Percentiles rank a stretch among this genome's conserved stretches.
Conservation (phyloP, 805 yeast genomes). For the Saccharomycopsis vini region DNA sequence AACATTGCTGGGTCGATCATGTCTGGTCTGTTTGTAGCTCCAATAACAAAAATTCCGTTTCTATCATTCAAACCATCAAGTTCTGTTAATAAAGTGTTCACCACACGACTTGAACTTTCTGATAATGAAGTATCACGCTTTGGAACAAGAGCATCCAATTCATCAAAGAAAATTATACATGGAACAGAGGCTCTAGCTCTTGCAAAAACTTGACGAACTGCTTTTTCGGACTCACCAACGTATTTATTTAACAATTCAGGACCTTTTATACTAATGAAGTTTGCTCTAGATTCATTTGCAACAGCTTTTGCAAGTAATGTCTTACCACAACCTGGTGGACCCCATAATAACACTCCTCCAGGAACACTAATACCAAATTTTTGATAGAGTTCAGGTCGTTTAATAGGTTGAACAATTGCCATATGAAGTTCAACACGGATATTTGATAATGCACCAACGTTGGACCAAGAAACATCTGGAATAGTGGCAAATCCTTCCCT, state of each 20-base stretch:
- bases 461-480: conserved; percentile 94
- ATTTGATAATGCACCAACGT: conserved; percentile 79
- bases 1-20: conserved; percentile 98
- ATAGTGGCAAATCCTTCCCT: conserved; percentile 98
- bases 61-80: conserved; percentile 91
- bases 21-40: conserved; percentile 96
- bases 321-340: conserved; percentile 99
- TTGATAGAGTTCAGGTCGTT: conserved; percentile 80
- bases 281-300: conserved; percentile 94
- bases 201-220: conserved; percentile 85
- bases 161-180: conserved; percentile 92
- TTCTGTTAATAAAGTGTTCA: conserved; percentile 88
- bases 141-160: conserved; percentile 92
- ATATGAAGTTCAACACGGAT: conserved; percentile 86
- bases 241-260: conserved; percentile 91
- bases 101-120: conserved; percentile 88
- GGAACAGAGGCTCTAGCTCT: conserved; percentile 92
- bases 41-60: conserved; percentile 87
- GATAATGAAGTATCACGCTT: conserved; percentile 81
- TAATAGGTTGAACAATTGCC: conserved; percentile 96
- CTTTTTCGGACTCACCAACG: conserved; percentile 93
- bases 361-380: conserved; percentile 94
- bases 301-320: conserved; percentile 94
- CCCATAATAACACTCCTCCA: conserved; percentile 96
- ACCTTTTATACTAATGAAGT: conserved; percentile 91